Evolutionary conservation across 2,329 filamentous ascomycete genomes (phyloP), one percentile per base, ranked within the genome.

Genomic region (Karstenula rhodostoma): DNA sequence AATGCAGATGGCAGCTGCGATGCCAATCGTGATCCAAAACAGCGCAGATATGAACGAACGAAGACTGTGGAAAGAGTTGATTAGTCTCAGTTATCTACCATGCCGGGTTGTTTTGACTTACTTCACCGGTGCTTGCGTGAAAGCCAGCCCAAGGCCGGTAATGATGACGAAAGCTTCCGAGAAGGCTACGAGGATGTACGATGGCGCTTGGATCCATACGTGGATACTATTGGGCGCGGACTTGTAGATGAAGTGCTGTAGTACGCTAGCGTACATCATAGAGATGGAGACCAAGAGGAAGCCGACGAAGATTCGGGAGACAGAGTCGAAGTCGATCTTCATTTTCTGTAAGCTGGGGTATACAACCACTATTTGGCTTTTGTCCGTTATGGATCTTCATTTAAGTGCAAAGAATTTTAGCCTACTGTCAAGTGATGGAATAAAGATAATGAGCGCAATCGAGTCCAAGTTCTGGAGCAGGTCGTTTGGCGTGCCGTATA

Each of bases 121-220:
- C 42, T 92, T 93, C 70, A 85, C 87, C 27, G 91, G 91, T 0
- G 90, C 90, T 78, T 92, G 92, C 74, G 88, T 89, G 80, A 88
- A 93, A 40, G 91, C 91, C 64, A 91, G 92, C 74, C 93, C 90
- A 64, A 90, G 86, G 1, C 87, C 88, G 4, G 86, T 87, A 59
- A 88, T 83, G 12, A 81, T 84, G 2, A 84, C 82, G 64, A 87
- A 83, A 69, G 86, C 86, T 70, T 87, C 85, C 2, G 84, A 85
- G 61, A 86, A 81, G 62, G 81, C 85, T 59, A 85, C 81, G 1
- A 88, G 76, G 8, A 85, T 77, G 69, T 84, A 84, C 4, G 80
- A 76, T 1, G 81, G 69, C 10, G 82, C 73, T 63, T 86, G 84
- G 0, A 82, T 72, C 82, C 84, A 86, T 50, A 92, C 89, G 66